A percentile compares a stretch with the other conserved stretches of the same genome.
Conservation (phyloP, 345 rosid species). For the Odontarrhena argentea region DNA sequence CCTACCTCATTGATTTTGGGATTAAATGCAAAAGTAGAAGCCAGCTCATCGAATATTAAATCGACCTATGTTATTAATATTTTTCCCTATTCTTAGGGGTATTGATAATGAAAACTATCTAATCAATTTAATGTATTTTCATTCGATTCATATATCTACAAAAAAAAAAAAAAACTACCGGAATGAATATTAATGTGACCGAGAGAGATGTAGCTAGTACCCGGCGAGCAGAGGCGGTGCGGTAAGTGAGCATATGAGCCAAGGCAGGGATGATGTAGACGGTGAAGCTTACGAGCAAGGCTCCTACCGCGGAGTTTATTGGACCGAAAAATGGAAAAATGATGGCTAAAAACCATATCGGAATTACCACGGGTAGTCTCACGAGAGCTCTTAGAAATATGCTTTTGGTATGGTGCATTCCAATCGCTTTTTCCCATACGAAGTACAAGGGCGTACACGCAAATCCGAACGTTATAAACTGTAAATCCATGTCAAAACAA, state of each 20-base stretch:
- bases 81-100: not conserved
- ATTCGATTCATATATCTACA: not conserved
- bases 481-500: slow-evolving; percentile 21
- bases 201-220: slow-evolving; percentile 43
- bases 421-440: slow-evolving; percentile 97
- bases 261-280: slow-evolving; percentile 89
- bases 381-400: slow-evolving; percentile 81
- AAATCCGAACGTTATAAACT: slow-evolving; percentile 96
- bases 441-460: slow-evolving; percentile 97
- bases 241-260: slow-evolving; percentile 96
- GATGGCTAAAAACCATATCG: slow-evolving; percentile 95
- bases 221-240: slow-evolving; percentile 95
- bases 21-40: slow-evolving; percentile 26
- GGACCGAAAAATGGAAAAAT: slow-evolving; percentile 98
- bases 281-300: slow-evolving; percentile 95
- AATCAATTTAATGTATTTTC: not conserved
- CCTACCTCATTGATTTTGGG: slow-evolving; percentile 31
- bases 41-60: slow-evolving; percentile 30
- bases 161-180: not conserved
- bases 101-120: not conserved
- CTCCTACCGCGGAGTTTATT: slow-evolving; percentile 96
- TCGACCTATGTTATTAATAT: slow-evolving; percentile 23
- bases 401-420: slow-evolving; percentile 92
- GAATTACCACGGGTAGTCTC: slow-evolving; percentile 89
- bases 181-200: not conserved